A percentile compares a stretch with the other conserved stretches of the same genome.
These are phyloP conservation scores for Fagopyrum esculentum DNA, from an alignment of 148 eudicot genomes.

Conservation along the genomic window DNA sequence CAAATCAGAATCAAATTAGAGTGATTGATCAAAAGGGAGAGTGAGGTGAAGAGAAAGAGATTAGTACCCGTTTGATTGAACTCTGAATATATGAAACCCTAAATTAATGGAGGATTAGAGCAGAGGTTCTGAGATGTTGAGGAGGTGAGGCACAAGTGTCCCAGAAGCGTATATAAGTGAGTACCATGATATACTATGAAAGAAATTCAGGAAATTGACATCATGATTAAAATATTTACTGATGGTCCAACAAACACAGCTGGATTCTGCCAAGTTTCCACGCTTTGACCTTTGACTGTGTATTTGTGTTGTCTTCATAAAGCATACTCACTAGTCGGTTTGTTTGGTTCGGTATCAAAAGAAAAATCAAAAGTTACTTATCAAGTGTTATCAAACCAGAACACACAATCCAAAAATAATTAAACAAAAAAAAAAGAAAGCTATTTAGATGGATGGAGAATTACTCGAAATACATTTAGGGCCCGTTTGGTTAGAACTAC, in stretches of 20 bases:
- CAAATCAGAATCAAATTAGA: too few relatives aligned
- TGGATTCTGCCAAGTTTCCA: constrained; percentile 9
- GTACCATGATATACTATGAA: not conserved
- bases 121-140: too few relatives aligned
- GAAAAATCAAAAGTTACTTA: too few relatives aligned
- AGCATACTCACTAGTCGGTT: not conserved
- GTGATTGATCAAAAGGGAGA: not conserved
- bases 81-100: not conserved
- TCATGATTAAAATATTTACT: not conserved
- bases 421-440: too few relatives aligned
- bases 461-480: too few relatives aligned
- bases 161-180: not conserved
- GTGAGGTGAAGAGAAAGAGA: not conserved
- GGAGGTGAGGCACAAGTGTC: not conserved
- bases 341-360: not conserved
- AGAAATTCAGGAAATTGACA: not conserved
- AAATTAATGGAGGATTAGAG: not conserved
- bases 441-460: too few relatives aligned
- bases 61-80: not conserved
- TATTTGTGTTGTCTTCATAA: not conserved
- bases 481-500: too few relatives aligned
- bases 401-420: too few relatives aligned
- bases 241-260: constrained; percentile 7
- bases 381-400: too few relatives aligned
- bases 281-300: constrained; percentile 4